phyloP scores from a whole-genome alignment of 176 grass and related monocot genomes.

The Cymbopogon citratus region DNA sequence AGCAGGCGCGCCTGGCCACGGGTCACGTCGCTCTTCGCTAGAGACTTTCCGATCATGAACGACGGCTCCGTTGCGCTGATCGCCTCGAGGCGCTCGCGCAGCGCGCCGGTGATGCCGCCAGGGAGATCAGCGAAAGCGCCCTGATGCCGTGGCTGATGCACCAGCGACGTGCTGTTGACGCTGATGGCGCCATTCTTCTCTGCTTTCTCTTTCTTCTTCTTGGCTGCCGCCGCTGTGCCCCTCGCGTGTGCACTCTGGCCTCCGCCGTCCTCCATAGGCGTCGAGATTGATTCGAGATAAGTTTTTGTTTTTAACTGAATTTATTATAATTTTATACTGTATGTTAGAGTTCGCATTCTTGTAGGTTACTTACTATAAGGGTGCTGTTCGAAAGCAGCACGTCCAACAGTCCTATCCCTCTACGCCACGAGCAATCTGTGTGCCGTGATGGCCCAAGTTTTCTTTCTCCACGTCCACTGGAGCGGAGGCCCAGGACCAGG shows the following conservation, averaged over 20 bases:
- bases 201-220: neutral
- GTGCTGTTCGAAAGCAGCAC: neutral
- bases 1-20: neutral
- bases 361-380: too few relatives aligned
- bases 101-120: neutral
- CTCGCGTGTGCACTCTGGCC: neutral
- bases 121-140: neutral
- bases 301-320: too few relatives aligned
- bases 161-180: neutral
- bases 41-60: neutral
- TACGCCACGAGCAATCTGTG: neutral
- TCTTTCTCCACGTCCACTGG: slow-evolving; percentile 2
- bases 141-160: neutral
- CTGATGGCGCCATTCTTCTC: neutral
- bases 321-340: neutral
- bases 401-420: neutral
- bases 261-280: neutral
- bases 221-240: neutral
- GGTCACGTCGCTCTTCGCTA: neutral
- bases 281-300: too few relatives aligned
- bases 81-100: neutral
- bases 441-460: neutral
- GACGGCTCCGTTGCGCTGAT: neutral
- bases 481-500: neutral
- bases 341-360: too few relatives aligned